Evolutionary conservation across 2,329 filamentous ascomycete genomes (phyloP), one percentile per base, ranked within the genome.

Genomic region (Aspergillus brasiliensis): DNA sequence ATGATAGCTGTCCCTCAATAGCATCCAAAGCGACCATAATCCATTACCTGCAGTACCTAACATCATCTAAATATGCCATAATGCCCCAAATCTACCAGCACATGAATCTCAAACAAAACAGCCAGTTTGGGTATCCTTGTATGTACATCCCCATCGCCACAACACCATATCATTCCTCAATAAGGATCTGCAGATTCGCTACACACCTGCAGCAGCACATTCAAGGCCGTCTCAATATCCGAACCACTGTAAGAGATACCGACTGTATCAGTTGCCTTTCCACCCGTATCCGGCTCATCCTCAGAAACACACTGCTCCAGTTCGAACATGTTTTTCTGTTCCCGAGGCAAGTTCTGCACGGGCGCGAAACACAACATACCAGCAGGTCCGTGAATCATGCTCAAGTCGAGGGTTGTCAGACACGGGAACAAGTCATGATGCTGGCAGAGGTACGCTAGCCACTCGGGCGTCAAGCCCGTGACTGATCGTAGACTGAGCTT

Each of bases 351-450:
- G 23, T 48, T 5, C 44, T 48, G 44, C 2, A 27, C 19, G 3
- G 44, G 44, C 6, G 44, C 27, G 8, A 49, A 49, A 8, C 25
- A n/a, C 15, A 49, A n/a, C 25, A 49, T 27, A 15, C 46, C 46
- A 28, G 6, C 8, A 8, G 23, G 23, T 2, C 46, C 25, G 3
- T 28, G 46, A 8, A 49, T 31, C 23, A 17, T 28, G 15, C 25
- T 28, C 56, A 62, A 21, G 17, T 47, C 54, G 31, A 59, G 42
- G 13, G 27, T 38, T 7, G 55, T 48, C 13, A 61, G 31, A 23
- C 17, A 46, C 25, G 59, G 51, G 19, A 61, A 61, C 8, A 34
- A 28, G n/a, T 46, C 15, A 5, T 31, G 59, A 40, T 51, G 40
- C 23, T 55, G 48, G 21, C 21, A 19, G 13, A 59, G 51, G n/a